Conservation (phyloP, 371 early-diverging fungal species). For the Mucor piriformis region DNA sequence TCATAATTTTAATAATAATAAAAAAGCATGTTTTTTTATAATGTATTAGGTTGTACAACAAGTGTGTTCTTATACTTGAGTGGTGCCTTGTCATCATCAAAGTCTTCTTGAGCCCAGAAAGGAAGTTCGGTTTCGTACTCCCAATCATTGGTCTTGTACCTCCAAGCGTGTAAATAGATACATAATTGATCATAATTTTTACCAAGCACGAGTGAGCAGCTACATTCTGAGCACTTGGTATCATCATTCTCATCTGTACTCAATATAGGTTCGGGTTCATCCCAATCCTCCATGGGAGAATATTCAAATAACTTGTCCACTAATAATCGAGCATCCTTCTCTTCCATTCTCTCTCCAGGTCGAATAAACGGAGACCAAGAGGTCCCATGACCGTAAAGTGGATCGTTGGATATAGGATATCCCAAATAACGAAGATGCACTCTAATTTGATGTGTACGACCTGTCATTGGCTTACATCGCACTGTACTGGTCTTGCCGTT, state of each 20-base stretch:
- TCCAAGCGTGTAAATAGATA: slow-evolving; percentile 88
- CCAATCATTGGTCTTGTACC: slow-evolving; percentile 71
- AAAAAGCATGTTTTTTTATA: background rate
- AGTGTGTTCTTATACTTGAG: slow-evolving; percentile 14
- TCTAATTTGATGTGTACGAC: slow-evolving; percentile 99
- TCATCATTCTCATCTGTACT: background rate
- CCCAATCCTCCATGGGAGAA: slow-evolving; percentile 33
- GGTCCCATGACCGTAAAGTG: slow-evolving; percentile 76
- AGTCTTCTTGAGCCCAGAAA: slow-evolving; percentile 71
- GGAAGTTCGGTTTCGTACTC: slow-evolving; percentile 80
- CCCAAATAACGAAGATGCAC: slow-evolving; percentile 98
- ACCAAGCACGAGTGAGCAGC: slow-evolving; percentile 55
- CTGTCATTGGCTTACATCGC: slow-evolving; percentile 86
- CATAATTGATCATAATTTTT: slow-evolving; percentile 74
- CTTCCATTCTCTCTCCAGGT: slow-evolving; percentile 27
- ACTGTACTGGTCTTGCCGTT: slow-evolving; percentile 75
- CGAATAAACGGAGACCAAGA: slow-evolving; percentile 67
- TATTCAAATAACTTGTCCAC: slow-evolving; percentile 32
- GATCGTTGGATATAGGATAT: slow-evolving; percentile 97
- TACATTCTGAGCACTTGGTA: slow-evolving; percentile 57
- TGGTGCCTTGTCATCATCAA: slow-evolving; percentile 23
- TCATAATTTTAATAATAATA: background rate
- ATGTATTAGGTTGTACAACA: background rate
- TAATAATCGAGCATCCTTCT: slow-evolving; percentile 20
- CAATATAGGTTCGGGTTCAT: slow-evolving; percentile 1